Conservation (phyloP, 192 early-diverging fungal species). For the Podila horticola region DNA sequence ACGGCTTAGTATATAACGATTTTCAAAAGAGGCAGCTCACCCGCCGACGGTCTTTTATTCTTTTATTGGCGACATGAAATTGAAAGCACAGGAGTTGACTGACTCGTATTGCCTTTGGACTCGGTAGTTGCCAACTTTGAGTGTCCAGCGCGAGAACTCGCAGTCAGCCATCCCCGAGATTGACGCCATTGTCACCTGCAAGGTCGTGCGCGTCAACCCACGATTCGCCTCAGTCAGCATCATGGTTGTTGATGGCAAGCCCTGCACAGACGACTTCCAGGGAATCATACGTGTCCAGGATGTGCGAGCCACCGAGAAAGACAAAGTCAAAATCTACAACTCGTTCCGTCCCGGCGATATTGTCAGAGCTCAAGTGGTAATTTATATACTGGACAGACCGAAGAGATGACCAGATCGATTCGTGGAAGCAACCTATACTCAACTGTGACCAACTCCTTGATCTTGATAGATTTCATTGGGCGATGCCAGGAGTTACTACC, state of each 20-base stretch:
- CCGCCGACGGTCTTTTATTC: no score
- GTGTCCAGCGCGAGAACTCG: slow-evolving; percentile 69
- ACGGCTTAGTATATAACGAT: no score
- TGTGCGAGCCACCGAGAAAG: slow-evolving; percentile 93
- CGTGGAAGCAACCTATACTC: neutral
- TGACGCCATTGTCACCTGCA: slow-evolving; percentile 79
- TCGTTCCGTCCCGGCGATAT: slow-evolving; percentile 96
- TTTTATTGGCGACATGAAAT: no score
- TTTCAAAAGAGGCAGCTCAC: no score
- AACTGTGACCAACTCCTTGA: neutral
- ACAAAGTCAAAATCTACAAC: slow-evolving; percentile 91
- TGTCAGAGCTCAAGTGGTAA: slow-evolving; percentile 77
- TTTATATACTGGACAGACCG: slow-evolving; percentile 6
- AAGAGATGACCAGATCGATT: neutral
- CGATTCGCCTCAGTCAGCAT: slow-evolving; percentile 88
- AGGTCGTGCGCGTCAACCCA: slow-evolving; percentile 91
- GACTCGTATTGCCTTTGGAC: neutral
- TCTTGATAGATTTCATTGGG: slow-evolving; percentile 86
- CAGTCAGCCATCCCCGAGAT: slow-evolving; percentile 82
- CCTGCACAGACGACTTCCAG: slow-evolving; percentile 88
- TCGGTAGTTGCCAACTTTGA: slow-evolving; percentile 60
- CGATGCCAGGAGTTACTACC: slow-evolving; percentile 88
- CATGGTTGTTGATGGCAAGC: slow-evolving; percentile 86
- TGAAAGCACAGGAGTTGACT: neutral
- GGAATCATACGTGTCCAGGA: slow-evolving; percentile 94